Conservation (phyloP, 441 rosid genomes). For the Isatis lusitanica region DNA sequence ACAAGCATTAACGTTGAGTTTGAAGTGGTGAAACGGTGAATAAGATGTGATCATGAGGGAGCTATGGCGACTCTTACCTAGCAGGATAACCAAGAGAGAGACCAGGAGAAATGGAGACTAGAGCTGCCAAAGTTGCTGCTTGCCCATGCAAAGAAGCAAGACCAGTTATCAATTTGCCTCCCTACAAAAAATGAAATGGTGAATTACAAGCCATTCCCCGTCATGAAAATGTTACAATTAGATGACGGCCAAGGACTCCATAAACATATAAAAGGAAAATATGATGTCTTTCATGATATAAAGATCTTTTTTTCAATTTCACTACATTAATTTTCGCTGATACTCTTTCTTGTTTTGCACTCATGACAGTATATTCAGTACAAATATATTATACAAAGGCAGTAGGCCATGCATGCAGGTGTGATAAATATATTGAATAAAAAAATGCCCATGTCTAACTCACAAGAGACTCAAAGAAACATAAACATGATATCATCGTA, state of each 20-base stretch:
- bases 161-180: slow-evolving; percentile 64
- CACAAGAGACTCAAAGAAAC: slow-evolving; percentile 18
- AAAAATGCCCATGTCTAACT: slow-evolving; percentile 3
- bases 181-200: slow-evolving; percentile 47
- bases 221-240: neutral
- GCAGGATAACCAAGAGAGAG: slow-evolving; percentile 98
- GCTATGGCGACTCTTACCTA: slow-evolving; percentile 47
- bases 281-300: slow-evolving; percentile 16
- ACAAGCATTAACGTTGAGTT: neutral
- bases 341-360: slow-evolving; percentile 13
- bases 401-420: slow-evolving; percentile 12
- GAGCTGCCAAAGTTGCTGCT: slow-evolving; percentile 87
- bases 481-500: neutral
- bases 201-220: slow-evolving; percentile 2
- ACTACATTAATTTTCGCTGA: slow-evolving; percentile 9
- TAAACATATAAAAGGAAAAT: slow-evolving; percentile 11
- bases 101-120: slow-evolving; percentile 81
- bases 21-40: slow-evolving; percentile 6
- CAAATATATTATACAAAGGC: neutral
- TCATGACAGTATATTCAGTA: neutral
- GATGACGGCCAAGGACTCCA: slow-evolving; percentile 18
- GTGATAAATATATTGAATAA: neutral
- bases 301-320: slow-evolving; percentile 1
- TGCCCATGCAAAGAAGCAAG: slow-evolving; percentile 96
- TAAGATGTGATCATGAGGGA: slow-evolving; percentile 20